Base-by-base conservation (phyloP, 495 filamentous ascomycete species). In the Pyrenula aspistea region DNA sequence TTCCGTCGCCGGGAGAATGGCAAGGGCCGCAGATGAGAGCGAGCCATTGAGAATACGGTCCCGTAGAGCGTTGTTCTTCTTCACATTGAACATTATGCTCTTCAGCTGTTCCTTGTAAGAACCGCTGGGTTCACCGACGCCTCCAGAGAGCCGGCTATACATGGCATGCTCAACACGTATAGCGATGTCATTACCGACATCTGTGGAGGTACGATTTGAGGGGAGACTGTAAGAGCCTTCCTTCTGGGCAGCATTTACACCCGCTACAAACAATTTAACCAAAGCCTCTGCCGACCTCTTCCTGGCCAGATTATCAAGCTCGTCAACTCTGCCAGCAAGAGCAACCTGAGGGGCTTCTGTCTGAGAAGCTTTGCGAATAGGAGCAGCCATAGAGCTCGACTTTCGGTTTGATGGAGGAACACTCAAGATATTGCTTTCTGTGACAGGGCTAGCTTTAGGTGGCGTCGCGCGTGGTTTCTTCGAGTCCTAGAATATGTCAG, bases 1-100 rank as follows among this genome's bases (percentile, higher is more conserved):
- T 57, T 96, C 88, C 64, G 90, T 85, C 1, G 85, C 76, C 10
- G 81, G 82, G 92, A 98, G 96, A 56, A 79, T 79, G 47, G 88
- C 85, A 36, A 98, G 77, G 49, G 81, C 81, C 21, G 84, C 76
- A 0, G 90, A 77, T 2, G 84, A 81, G 56, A 96, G 73, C 54
- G 72, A 78, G 54, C 82, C 81, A 57, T 76, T 78, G 24, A 96
- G 77, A 47, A 98, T 72, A 52, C 87, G 83, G 68, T 85, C 79
- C 58, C 83, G 80, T 55, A 98, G 80, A 59, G 86, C 82, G 58
- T 79, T 66, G 66, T 98, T 98, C 66, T 80, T 82, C 74, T 94
- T 93, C 59, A 95, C 72, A 71, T 96, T 96, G 71, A 84, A 84
- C 49, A 78, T 69, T 51, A 97, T 77, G 25, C 86, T 74, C 61